Evolutionary conservation across 1,284 basidiomycete species (phyloP), one percentile per base, ranked within the genome.

Genomic region (Coniferiporia sulphurascens): DNA sequence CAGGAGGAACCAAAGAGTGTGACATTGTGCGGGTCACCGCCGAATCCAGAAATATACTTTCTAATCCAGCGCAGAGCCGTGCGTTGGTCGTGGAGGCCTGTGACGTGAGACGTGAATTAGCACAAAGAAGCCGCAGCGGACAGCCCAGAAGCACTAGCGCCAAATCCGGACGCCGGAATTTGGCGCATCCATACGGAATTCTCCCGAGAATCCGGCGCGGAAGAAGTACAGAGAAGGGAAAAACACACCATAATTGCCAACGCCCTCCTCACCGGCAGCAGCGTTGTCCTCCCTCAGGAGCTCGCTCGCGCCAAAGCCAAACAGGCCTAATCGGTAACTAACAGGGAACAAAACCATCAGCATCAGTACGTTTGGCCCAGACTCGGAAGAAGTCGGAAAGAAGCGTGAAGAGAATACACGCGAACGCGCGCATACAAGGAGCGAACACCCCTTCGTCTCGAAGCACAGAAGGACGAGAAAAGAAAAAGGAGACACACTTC

Each of bases 311-410:
- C 86, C 88, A 60, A 83, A 89, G 27, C 88, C 87, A 65, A 90
- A 79, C 44, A 90, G 71, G 49, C 87, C 87, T 19, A 90, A 72
- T n/a, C 87, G 87, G 70, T 83, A 90, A 70, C 87, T 90, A 63
- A 27, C 21, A 5, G 6, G n/a, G 13, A 35, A 21, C 36, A 15
- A 45, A 27, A 15, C 38, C 12, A 45, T 48, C 27, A 55, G 22
- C 22, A 46, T 13, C n/a, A 27, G 27, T 5, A 15, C 48, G 4
- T n/a, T 38, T 51, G 27, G 27, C 32, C 19, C 10, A 21, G 48
- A 50, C 8, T 35, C 27, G 55, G 50, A 34, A 53, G 27, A 61
- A 44, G 43, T n/a, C 44, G 44, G 44, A 46, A 46, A 46, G 44
- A n/a, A 21, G 17, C 27, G 27, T 5, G 27, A 27, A 27, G 27